Base-by-base conservation (phyloP, 495 filamentous ascomycete species). In the Aspergillus diversus region DNA sequence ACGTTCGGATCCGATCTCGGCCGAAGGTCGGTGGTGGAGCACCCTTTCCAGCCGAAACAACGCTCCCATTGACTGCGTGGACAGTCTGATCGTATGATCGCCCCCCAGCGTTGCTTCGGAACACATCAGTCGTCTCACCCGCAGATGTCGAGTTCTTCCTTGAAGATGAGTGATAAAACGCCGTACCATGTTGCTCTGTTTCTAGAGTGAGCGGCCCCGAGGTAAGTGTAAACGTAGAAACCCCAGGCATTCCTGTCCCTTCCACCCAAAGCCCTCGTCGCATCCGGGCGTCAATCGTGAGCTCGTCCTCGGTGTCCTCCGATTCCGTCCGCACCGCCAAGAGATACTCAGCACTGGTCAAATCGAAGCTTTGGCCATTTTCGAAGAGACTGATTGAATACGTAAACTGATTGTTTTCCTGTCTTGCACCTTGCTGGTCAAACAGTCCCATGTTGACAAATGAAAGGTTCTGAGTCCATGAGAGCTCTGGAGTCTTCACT, bases 401-500 rank as follows among this genome's bases (percentile, higher is more conserved):
- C 1, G 89, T 91, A 58, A 70, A 70, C 68, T 92, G 86, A 34
- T 77, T 76, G 59, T 86, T 92, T 53, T 80, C 63, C 68, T 92
- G 88, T 53, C 81, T 79, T 57, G 83, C 83, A 16, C 90, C 90
- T 46, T 81, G 71, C 43, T 79, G 77, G 8, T 81, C 82, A 51
- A 91, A 73, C 21, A 76, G 69, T n/a, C 87, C 89, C 31, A 76
- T 72, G 65, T 90, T 92, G 0, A 67, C 71, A 58, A 77, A 90
- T 0, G 71, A 71, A 5, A 92, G 78, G 0, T 65, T 75, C 66
- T 96, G 92, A 0, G 71, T 76, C 92, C 92, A 96, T 6, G 77
- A 69, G 17, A 73, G 78, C 0, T 73, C 39, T 0, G 71, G 63
- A 15, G 87, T 86, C 12, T 70, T 75, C 16, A 90, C 74, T 3